Evolutionary conservation across 345 rosid species (phyloP), one percentile per base, ranked within the genome.

Genomic region (Geranium rotundifolium): DNA sequence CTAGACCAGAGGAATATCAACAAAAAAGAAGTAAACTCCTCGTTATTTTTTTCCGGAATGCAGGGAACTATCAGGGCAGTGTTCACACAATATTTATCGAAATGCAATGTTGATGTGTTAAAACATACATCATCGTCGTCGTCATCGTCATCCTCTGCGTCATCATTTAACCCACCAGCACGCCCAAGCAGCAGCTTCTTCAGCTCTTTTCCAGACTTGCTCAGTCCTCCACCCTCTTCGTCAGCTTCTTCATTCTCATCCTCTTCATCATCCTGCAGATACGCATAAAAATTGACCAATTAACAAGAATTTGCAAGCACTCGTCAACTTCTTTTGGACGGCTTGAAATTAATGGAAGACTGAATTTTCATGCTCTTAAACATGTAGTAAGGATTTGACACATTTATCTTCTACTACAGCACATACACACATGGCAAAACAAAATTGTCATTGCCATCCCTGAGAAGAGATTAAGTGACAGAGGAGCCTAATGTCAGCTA

Each of bases 151-250:
- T 93, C 97, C 46, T 76, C 83, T 37, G 90, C 99, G 1, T 95
- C 88, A 30, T 90, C 96, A 72, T 84, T 67, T 60, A 74, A 71
- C 62, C 95, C 96, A 78, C 69, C 76, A 67, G 92, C 67, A 75
- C 72, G 79, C 29, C 95, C 95, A 14, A 93, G 90, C 65, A 93
- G 76, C 75, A 93, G 76, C 75, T 90, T 88, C 87, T 93, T 85
- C 73, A 93, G 71, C 77, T 93, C 99, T 73, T 88, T 90, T 29
- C 99, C 99, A 70, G 99, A 90, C 69, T 82, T 82, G 75, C 99
- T 93, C 72, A 93, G 71, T 34, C 91, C 88, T 63, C 95, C 95
- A 56, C 80, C 97, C 71, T 86, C 95, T 64, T 90, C 95, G 72
- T 81, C 67, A 19, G 56, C 76, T 64, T 87, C 98, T 49, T 84